Base-by-base conservation (phyloP, 1,284 basidiomycete genomes). In the Peniophora sp. region DNA sequence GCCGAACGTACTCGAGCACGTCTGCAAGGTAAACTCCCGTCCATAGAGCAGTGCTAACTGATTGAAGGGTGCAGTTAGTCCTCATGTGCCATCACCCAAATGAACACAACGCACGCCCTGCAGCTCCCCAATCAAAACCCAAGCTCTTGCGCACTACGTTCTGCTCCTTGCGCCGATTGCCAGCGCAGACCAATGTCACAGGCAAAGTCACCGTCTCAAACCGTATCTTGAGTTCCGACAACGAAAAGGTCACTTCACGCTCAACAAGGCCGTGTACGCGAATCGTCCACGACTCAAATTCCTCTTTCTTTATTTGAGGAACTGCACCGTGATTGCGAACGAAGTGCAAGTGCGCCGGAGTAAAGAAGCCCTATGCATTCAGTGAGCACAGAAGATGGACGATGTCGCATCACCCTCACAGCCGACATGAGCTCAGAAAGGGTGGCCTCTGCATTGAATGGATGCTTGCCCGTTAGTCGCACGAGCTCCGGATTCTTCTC, bases 271-370 rank as follows among this genome's bases (percentile, higher is more conserved):
- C 73, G 45, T 75, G 68, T n/a, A 85, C 63, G 25, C 65, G 63
- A 19, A 85, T 55, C 50, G 64, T 70, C 83, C 83, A 85, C 16
- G 67, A 59, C 2, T 59, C 58, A 3, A 70, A 67, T 19, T 63
- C 61, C 9, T 70, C 63, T 3, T 63, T 62, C 19, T 70, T 65
- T 19, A 84, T 67, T 17, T 64, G 61, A 0, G 84, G 84, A 2
- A 83, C 81, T 2, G 80, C 74, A 16, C 84, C 84, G 58, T 86
- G 84, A 55, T 79, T 83, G 19, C 84, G 75, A 17, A 85, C 83
- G 59, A 76, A 85, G 63, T 82, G 81, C n/a, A 86, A 69, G 53
- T 77, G 71, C 38, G 73, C 72, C 0, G 83, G 79, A 0, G 83
- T 86, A 46, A 86, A 59, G 60, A 86, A 86, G 17, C 84, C 79